These are phyloP conservation scores for Ampelocalamus luodianensis DNA, from an alignment of 176 grass and related monocot genomes.

Conservation along the genomic window DNA sequence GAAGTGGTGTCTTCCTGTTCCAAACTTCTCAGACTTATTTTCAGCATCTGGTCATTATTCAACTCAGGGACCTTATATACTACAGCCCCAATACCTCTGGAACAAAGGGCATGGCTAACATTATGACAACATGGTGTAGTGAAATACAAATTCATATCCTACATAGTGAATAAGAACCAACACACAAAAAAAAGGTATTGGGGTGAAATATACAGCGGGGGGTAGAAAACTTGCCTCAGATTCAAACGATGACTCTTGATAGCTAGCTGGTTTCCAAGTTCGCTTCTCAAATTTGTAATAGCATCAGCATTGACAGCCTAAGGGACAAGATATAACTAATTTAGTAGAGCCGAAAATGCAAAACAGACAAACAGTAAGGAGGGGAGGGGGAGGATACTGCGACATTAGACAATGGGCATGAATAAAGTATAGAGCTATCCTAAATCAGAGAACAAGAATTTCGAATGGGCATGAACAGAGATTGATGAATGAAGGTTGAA, in stretches of 20 bases:
- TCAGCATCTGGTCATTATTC: conserved; percentile 66
- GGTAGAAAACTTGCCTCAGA: conserved; percentile 54
- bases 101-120: conserved; percentile 18
- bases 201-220: background rate
- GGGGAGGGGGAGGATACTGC: background rate
- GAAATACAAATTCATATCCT: background rate
- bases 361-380: background rate
- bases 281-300: conserved; percentile 75
- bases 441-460: background rate
- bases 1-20: conserved; percentile 74
- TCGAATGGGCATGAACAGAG: background rate
- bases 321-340: background rate
- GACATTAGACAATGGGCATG: background rate
- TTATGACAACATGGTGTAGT: background rate
- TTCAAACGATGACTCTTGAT: conserved; percentile 62
- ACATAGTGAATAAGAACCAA: background rate
- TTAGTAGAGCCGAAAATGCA: background rate
- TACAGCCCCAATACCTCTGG: conserved; percentile 83
- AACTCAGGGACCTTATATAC: conserved; percentile 86
- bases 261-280: conserved; percentile 87
- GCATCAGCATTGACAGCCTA: conserved; percentile 86
- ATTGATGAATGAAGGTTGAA: background rate
- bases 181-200: background rate
- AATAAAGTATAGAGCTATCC: background rate
- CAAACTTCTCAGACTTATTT: conserved; percentile 93